Evolutionary conservation across 306 rosid species (phyloP), one percentile per base, ranked within the genome.

Genomic region (Pachyrhizus erosus): DNA sequence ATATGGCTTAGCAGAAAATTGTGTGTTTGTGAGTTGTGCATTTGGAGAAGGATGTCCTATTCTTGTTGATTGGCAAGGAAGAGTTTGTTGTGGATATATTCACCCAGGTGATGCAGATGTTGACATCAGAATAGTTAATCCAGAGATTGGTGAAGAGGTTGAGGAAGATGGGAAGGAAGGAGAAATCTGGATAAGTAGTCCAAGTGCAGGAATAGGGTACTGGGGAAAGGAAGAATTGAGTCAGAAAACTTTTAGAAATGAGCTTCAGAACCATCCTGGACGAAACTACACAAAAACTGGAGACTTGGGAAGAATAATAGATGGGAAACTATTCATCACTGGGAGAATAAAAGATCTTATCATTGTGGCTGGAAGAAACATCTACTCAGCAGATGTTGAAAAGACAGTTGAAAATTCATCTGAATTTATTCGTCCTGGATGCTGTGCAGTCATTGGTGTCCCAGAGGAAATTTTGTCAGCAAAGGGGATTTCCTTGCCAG

Each of bases 301-400:
- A 78, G 98, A 95, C 88, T 80, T 95, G 85, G 98, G 98, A 83
- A 84, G 95, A 72, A 69, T 93, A 31, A 86, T 95, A 46, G 91
- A 86, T 27, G 73, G 88, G 24, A 93, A 93, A 39, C 80, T 95
- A 74, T 95, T 95, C 93, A 90, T 95, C 83, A 95, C 97, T 1
- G 98, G 98, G 73, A 93, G 98, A 83, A 95, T 95, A 74, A 95
- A 95, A 89, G 98, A 95, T 81, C 97, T 95, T 76, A 95, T 95
- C 81, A 95, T 95, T 87, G 97, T 92, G 51, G 97, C 97, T 54
- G 98, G 97, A 85, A 93, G 97, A 87, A 95, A 95, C 26, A 85
- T 93, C 21, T 95, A 95, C 88, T 92, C 97, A 27, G 96, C 94
- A 60, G 98, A 95, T 82, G 97, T 95, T 67, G 98, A 95, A 80